phyloP scores from a whole-genome alignment of 345 rosid species.

The Melaleuca quinquenervia region DNA sequence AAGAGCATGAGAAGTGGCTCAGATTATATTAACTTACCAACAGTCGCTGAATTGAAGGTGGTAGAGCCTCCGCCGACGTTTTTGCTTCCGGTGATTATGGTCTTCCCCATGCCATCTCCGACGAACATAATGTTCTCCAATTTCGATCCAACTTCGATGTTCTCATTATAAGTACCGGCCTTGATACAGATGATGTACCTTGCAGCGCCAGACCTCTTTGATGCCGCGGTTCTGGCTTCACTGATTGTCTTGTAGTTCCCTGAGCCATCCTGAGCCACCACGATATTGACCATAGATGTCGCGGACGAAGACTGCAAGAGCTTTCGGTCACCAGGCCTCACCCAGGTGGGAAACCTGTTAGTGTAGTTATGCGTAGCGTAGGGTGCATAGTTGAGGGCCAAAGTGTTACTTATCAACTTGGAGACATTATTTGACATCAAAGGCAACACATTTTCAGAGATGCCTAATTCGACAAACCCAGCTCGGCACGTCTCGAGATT shows the following conservation, averaged over 20 bases:
- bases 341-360: constrained; percentile 72
- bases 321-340: constrained; percentile 59
- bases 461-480: constrained; percentile 67
- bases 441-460: constrained; percentile 34
- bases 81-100: constrained; percentile 75
- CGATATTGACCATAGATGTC: constrained; percentile 25
- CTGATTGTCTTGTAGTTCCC: constrained; percentile 34
- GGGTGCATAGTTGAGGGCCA: constrained; percentile 52
- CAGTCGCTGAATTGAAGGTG: constrained; percentile 84
- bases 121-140: constrained; percentile 62
- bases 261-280: constrained; percentile 45
- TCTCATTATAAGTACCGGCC: constrained; percentile 61
- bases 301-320: constrained; percentile 35
- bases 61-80: constrained; percentile 87
- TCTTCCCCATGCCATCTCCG: constrained; percentile 70
- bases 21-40: constrained; percentile 42
- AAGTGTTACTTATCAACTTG: constrained; percentile 45
- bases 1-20: not conserved
- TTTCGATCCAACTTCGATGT: constrained; percentile 35
- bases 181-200: constrained; percentile 70
- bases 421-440: constrained; percentile 76
- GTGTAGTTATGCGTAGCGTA: constrained; percentile 23
- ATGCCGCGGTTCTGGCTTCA: constrained; percentile 37
- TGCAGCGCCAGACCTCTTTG: constrained; percentile 35
- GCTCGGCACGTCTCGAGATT: constrained; percentile 61